A percentile compares a stretch with the other conserved stretches of the same genome.
Evolutionary conservation across 129 eudicot genomes (phyloP).

Genomic region (Pseudognaphalium luteoalbum): DNA sequence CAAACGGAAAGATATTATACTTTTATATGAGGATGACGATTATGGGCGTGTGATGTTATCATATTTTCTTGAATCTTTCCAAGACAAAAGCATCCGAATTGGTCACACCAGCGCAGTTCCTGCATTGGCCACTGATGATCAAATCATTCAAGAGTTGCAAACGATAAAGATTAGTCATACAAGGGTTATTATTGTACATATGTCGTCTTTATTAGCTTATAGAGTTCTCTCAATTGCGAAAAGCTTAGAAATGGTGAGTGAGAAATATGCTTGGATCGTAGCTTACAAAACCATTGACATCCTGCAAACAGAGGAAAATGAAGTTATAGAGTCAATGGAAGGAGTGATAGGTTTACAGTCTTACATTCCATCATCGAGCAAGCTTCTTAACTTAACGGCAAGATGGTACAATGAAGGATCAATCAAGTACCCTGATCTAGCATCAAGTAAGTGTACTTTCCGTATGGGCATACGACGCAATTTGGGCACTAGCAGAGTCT

Average conservation of each 20-base stretch:
- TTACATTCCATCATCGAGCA: constrained; percentile 36
- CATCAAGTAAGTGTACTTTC: constrained; percentile 27
- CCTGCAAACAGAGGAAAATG: constrained; percentile 25
- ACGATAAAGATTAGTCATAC: constrained; percentile 30
- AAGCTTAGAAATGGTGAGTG: constrained; percentile 43
- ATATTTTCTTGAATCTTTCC: constrained; percentile 32
- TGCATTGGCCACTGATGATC: constrained; percentile 33
- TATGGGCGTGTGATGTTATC: constrained; percentile 28
- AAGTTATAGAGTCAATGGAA: constrained; percentile 31
- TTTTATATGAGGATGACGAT: constrained; percentile 40
- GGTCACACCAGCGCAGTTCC: constrained; percentile 28
- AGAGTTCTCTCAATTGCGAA: constrained; percentile 32
- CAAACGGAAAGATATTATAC: constrained; percentile 27
- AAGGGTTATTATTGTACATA: constrained; percentile 35
- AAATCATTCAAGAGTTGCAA: constrained; percentile 36
- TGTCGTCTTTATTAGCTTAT: constrained; percentile 37
- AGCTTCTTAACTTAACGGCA: constrained; percentile 28
- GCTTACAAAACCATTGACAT: constrained; percentile 34
- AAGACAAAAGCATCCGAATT: constrained; percentile 23
- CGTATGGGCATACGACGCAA: constrained; percentile 59
- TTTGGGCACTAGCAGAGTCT: constrained; percentile 48
- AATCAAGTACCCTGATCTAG: constrained; percentile 2
- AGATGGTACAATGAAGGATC: constrained; percentile 41
- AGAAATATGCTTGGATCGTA: constrained; percentile 56
- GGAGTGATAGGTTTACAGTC: constrained; percentile 55